A percentile compares a stretch with the other conserved stretches of the same genome.
phyloP scores from a whole-genome alignment of 306 rosid species.

The Sicyos baderoa region DNA sequence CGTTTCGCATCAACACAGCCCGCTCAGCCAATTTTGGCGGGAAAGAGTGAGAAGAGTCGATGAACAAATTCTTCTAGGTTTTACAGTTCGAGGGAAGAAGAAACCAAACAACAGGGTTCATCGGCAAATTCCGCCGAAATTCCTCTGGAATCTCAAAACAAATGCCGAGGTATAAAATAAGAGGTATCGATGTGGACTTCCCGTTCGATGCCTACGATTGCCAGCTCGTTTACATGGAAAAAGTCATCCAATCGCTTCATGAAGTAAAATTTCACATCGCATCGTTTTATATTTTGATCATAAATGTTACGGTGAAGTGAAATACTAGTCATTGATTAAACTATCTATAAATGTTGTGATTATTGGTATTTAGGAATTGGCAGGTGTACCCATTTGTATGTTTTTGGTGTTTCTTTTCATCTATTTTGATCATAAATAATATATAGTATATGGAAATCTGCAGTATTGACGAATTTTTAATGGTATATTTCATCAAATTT shows the following conservation, averaged over 20 bases:
- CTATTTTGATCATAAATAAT: not conserved
- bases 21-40: constrained; percentile 33
- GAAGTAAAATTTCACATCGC: constrained; percentile 32
- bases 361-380: not conserved
- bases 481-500: not conserved
- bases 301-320: not conserved
- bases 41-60: constrained; percentile 27
- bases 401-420: not conserved
- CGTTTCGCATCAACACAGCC: not conserved
- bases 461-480: not conserved
- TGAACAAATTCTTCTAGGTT: constrained; percentile 34
- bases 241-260: constrained; percentile 82
- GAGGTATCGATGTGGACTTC: constrained; percentile 77
- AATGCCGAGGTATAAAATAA: constrained; percentile 73
- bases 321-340: not conserved
- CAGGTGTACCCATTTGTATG: not conserved
- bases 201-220: constrained; percentile 88
- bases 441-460: not conserved
- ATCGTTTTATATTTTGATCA: not conserved
- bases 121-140: not conserved
- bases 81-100: constrained; percentile 11
- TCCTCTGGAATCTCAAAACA: not conserved
- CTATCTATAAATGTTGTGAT: not conserved
- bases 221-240: constrained; percentile 90
- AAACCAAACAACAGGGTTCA: not conserved